phyloP scores from a whole-genome alignment of 768 basidiomycete genomes.

The Amanita exitialis region DNA sequence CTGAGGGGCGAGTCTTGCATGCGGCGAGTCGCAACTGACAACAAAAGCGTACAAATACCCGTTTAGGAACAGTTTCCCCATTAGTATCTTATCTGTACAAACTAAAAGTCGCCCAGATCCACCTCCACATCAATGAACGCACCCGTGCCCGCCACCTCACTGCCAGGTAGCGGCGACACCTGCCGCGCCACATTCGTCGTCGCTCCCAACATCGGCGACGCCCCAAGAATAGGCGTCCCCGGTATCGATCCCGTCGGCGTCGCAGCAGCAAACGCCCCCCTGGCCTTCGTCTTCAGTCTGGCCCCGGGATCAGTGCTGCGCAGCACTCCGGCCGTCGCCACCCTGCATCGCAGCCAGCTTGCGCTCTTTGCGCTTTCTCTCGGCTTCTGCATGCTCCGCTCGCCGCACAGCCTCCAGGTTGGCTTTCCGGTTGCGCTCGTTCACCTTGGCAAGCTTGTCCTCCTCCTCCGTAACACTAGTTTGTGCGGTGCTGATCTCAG shows the following conservation, averaged over 20 bases:
- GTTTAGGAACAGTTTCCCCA: not conserved
- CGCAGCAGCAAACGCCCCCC: too few species aligned
- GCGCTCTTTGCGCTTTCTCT: slow-evolving; percentile 62
- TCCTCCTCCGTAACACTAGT: slow-evolving; percentile 10
- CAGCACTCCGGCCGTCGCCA: slow-evolving; percentile 31
- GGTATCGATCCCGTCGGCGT: slow-evolving; percentile 61
- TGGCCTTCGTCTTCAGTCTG: slow-evolving; percentile 54
- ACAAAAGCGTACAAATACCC: not conserved
- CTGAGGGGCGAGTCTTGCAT: slow-evolving; percentile 55
- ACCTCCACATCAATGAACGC: slow-evolving; percentile 25
- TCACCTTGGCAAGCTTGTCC: slow-evolving; percentile 68
- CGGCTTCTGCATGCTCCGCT: slow-evolving; percentile 61
- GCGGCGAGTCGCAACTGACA: not conserved
- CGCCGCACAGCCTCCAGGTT: slow-evolving; percentile 74
- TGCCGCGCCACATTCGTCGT: slow-evolving; percentile 15
- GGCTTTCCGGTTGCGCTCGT: slow-evolving; percentile 82
- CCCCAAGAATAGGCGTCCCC: slow-evolving; percentile 34
- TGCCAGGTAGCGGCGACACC: slow-evolving; percentile 17
- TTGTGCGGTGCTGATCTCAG: slow-evolving; percentile 19
- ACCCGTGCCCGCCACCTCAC: slow-evolving; percentile 17
- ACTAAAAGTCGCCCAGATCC: slow-evolving; percentile 7
- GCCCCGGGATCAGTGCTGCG: too few species aligned
- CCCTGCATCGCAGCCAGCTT: slow-evolving; percentile 33
- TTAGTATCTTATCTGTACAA: not conserved
- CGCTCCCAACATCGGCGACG: slow-evolving; percentile 23